Conservation (phyloP, 129 eudicot genomes). For the Arctium lappa region DNA sequence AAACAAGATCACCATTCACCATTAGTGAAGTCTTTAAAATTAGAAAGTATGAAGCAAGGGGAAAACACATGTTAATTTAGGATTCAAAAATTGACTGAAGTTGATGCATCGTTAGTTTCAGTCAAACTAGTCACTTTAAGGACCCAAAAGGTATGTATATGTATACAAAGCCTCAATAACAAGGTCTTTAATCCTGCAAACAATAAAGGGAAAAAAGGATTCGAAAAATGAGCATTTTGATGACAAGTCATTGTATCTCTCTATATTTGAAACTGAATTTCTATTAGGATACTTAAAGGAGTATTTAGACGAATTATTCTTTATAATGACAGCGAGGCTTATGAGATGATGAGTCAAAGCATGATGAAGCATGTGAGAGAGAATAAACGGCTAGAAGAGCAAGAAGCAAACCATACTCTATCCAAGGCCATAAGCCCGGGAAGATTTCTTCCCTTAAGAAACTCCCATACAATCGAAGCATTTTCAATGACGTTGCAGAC, state of each 20-base stretch:
- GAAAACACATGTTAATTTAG: background rate
- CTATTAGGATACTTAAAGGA: background rate
- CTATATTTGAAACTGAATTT: background rate
- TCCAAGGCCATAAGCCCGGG: constrained; percentile 89
- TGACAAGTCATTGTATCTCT: background rate
- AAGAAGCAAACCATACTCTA: constrained; percentile 47
- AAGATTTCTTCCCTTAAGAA: constrained; percentile 86
- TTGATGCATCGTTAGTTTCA: background rate
- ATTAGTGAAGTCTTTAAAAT: too few species aligned
- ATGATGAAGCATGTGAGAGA: background rate
- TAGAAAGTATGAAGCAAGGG: background rate
- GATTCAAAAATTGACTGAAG: background rate
- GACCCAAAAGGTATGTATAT: background rate
- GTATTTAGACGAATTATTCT: background rate
- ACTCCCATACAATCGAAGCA: constrained; percentile 78
- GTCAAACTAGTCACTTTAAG: background rate
- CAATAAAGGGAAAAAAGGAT: background rate
- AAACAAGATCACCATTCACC: too few species aligned
- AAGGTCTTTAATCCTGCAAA: background rate
- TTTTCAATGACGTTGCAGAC: constrained; percentile 43
- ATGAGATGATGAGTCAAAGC: background rate
- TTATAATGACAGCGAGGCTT: background rate
- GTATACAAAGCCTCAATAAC: background rate
- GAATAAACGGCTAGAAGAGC: constrained; percentile 6
- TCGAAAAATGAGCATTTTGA: background rate